Base-by-base conservation (phyloP, 495 filamentous ascomycete species). In the Neurospora cerealis region DNA sequence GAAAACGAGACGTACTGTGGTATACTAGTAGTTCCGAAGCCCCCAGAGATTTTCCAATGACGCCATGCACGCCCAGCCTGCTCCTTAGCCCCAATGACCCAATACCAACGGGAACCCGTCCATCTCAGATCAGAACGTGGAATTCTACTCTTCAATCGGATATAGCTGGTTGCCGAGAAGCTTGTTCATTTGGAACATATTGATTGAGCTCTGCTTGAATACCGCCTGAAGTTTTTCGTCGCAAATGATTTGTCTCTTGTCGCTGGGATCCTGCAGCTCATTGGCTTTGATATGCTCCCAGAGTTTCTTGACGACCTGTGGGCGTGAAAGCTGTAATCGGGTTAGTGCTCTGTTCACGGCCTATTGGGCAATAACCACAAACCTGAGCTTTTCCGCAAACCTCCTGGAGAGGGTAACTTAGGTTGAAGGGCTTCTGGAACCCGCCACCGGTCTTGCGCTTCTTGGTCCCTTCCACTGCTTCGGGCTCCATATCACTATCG, bases 131-230 rank as follows among this genome's bases (percentile, higher is more conserved):
- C 46, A 54, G 46, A 54, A 19, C 15, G 15, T 39, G 38, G 38
- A 39, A 9, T 11, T 5, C 3, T 39, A 39, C 36, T 42, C 54
- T 34, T 88, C 87, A 69, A 88, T 79, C 11, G 84, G 85, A 74
- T 88, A 88, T 21, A 89, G 83, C 70, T 89, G 87, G 74, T 85
- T 85, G 5, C 86, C 86, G 2, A 89, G 81, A 13, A 86, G 80
- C 79, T 88, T 88, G 83, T 96, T 98, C 94, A 98, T 97, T 54
- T 93, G 94, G 79, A 99, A 98, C 96, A 99, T 99, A 78, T 98
- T 93, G 42, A 99, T 91, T 76, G 89, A 92, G 74, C 94, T 92
- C 77, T 91, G 88, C 80, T 95, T 95, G 85, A 99, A 98, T 4
- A 99, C 92, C 2, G 91, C 90, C 41, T 92, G 89, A 90, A 99